phyloP scores from a whole-genome alignment of 2,329 filamentous ascomycete genomes.

The Aspergillus sp. region DNA sequence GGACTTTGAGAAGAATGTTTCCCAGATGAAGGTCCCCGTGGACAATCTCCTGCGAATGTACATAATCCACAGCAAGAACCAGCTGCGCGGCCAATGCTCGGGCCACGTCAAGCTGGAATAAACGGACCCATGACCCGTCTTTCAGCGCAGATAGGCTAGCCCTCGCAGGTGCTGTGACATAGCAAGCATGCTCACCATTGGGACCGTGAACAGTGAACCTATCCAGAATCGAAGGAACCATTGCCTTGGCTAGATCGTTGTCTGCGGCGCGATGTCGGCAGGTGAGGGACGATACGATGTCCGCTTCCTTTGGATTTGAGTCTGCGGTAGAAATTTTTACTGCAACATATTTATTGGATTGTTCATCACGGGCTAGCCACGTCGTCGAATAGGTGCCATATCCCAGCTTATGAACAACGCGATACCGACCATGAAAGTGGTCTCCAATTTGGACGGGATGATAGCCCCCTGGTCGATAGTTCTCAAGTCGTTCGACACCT shows the following conservation, averaged over 20 bases:
- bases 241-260: background rate
- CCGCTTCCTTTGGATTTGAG: constrained; percentile 13
- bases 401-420: constrained; percentile 42
- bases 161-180: constrained; percentile 10
- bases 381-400: constrained; percentile 38
- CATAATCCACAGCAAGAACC: constrained; percentile 18
- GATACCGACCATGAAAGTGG: constrained; percentile 32
- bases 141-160: constrained; percentile 8
- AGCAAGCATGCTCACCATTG: constrained; percentile 9
- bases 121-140: constrained; percentile 5
- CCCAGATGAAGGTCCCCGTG: constrained; percentile 24
- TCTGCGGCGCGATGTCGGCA: background rate
- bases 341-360: constrained; percentile 22
- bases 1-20: constrained; percentile 32
- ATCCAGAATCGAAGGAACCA: constrained; percentile 12
- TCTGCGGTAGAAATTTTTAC: constrained; percentile 26
- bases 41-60: constrained; percentile 21
- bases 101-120: constrained; percentile 11
- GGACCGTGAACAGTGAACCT: constrained; percentile 13
- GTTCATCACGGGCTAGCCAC: constrained; percentile 28
- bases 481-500: constrained; percentile 19
- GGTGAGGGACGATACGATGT: constrained; percentile 7
- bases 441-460: constrained; percentile 30
- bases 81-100: constrained; percentile 21
- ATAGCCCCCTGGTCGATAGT: constrained; percentile 27